phyloP scores from a whole-genome alignment of 2,329 filamentous ascomycete species.

The Endocalyx cinctus region DNA sequence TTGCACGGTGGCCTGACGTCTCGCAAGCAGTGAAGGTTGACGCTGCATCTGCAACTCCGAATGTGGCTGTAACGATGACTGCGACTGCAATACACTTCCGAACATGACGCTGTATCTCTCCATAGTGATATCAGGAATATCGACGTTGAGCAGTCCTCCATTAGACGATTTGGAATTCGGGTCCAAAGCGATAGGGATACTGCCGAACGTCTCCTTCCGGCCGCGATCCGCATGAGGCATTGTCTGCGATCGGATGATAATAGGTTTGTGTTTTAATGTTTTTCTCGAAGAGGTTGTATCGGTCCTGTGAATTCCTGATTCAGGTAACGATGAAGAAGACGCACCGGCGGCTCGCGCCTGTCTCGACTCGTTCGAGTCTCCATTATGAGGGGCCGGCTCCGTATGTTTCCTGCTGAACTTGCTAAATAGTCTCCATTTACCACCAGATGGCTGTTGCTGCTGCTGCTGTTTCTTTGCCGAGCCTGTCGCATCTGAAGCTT shows the following conservation, averaged over 20 bases:
- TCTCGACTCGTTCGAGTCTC: no score
- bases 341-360: no score
- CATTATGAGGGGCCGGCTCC: no score
- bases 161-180: slow-evolving; percentile 6
- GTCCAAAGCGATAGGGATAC: slow-evolving; percentile 19
- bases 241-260: slow-evolving; percentile 39
- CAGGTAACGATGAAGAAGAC: no score
- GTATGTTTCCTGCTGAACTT: slow-evolving; percentile 46
- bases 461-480: slow-evolving; percentile 38
- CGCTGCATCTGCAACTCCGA: no score
- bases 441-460: no score
- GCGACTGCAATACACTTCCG: slow-evolving; percentile 57
- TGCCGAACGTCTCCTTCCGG: slow-evolving; percentile 21
- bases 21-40: slow-evolving; percentile 42
- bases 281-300: no score
- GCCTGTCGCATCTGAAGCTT: slow-evolving; percentile 16
- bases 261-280: slow-evolving; percentile 37
- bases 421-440: slow-evolving; percentile 57
- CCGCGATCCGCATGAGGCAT: slow-evolving; percentile 27
- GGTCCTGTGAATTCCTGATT: no score
- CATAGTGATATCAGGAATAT: slow-evolving; percentile 75
- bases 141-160: slow-evolving; percentile 59
- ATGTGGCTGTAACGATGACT: no score
- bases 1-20: slow-evolving; percentile 55
- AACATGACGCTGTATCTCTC: slow-evolving; percentile 97